phyloP scores from a whole-genome alignment of 495 filamentous ascomycete species.

The Neurospora sp. region DNA sequence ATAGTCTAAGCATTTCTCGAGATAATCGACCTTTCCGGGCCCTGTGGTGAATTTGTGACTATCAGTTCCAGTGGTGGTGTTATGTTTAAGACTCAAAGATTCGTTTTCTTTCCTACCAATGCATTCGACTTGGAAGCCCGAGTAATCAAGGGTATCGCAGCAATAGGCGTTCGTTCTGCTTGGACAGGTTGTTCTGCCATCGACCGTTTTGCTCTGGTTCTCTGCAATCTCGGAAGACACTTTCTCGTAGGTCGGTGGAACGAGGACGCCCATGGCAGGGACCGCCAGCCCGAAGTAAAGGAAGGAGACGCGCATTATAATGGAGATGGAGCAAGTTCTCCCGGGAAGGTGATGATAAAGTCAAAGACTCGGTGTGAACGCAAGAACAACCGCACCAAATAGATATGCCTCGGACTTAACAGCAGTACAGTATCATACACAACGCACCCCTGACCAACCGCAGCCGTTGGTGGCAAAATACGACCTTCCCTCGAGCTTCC shows the following conservation, averaged over 20 bases:
- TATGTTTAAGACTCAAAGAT: neutral
- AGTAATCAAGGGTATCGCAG: neutral
- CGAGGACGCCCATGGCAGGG: neutral
- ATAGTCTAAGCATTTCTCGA: slow-evolving; percentile 5
- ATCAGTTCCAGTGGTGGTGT: neutral
- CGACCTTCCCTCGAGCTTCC: neutral
- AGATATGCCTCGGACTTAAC: neutral
- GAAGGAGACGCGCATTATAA: neutral
- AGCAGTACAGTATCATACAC: neutral
- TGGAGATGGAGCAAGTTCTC: neutral
- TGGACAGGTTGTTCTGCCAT: neutral
- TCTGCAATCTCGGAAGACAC: neutral
- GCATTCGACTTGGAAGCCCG: neutral
- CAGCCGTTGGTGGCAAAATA: neutral
- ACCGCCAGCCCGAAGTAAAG: neutral
- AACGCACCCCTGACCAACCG: neutral
- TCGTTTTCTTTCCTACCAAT: neutral
- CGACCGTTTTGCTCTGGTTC: neutral
- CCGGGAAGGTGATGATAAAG: neutral
- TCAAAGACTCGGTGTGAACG: no score
- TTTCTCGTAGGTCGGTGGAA: neutral
- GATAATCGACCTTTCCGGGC: slow-evolving; percentile 2
- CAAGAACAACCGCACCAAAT: neutral
- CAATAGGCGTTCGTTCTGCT: neutral
- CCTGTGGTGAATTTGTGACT: neutral